phyloP scores from a whole-genome alignment of 768 basidiomycete genomes.

The Leccinum incarnatum region DNA sequence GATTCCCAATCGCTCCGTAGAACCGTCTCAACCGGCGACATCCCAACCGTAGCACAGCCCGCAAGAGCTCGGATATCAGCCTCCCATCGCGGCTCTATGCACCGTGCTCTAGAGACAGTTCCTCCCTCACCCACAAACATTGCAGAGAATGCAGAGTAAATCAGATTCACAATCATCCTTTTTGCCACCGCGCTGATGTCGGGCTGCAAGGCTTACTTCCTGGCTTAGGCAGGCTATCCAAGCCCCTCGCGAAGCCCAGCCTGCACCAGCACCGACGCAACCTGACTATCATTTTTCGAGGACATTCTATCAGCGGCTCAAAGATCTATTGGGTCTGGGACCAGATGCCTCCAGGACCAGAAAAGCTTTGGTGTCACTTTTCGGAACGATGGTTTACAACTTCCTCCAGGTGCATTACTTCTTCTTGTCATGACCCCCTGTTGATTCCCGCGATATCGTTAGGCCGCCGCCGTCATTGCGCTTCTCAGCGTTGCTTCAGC shows the following conservation, averaged over 20 bases:
- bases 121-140: slow-evolving; percentile 19
- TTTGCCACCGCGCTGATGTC: slow-evolving; percentile 21
- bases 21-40: slow-evolving; percentile 36
- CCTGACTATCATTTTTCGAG: slow-evolving; percentile 10
- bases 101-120: slow-evolving; percentile 20
- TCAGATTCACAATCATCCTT: slow-evolving; percentile 4
- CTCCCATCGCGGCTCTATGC: slow-evolving; percentile 27
- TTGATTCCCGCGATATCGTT: slow-evolving; percentile 4
- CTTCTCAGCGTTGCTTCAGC: slow-evolving; percentile 48
- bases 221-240: slow-evolving; percentile 27
- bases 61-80: slow-evolving; percentile 29
- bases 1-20: slow-evolving; percentile 35
- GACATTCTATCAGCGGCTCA: slow-evolving; percentile 23
- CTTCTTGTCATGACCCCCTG: background rate
- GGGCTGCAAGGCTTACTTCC: slow-evolving; percentile 17
- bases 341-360: slow-evolving; percentile 48
- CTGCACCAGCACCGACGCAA: background rate
- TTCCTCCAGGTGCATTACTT: slow-evolving; percentile 47
- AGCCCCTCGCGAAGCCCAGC: slow-evolving; percentile 12
- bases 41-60: slow-evolving; percentile 25
- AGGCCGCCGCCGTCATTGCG: slow-evolving; percentile 53
- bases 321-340: slow-evolving; percentile 53
- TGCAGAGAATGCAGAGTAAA: slow-evolving; percentile 19
- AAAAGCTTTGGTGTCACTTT: slow-evolving; percentile 50
- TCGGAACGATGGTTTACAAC: slow-evolving; percentile 51